Evolutionary conservation across 352 stramenopile genomes (phyloP).

Genomic region (Pythium graminicola): DNA sequence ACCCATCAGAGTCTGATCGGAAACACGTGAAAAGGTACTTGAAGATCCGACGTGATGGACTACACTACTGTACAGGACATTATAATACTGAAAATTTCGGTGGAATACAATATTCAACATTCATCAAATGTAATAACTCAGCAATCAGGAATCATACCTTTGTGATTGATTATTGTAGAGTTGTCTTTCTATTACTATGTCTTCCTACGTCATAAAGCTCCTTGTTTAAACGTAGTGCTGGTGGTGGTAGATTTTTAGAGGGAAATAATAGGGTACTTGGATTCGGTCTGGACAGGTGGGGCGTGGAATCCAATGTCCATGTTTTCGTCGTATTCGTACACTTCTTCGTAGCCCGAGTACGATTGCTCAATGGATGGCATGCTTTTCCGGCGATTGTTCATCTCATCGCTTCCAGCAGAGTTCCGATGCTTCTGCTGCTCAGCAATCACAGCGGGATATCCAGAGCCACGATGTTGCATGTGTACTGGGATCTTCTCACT

Average conservation of each 20-base stretch:
- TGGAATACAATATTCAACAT: not conserved
- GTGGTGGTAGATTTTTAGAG: conserved; percentile 2
- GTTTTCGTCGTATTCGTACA: conserved; percentile 22
- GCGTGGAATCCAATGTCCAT: conserved; percentile 3
- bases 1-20: not conserved
- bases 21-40: conserved; percentile 8
- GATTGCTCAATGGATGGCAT: conserved; percentile 6
- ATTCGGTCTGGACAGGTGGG: conserved; percentile 1
- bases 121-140: conserved; percentile 4
- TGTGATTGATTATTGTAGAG: too few relatives aligned
- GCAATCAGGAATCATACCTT: not conserved
- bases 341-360: conserved; percentile 15
- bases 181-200: too few relatives aligned
- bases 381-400: conserved; percentile 5
- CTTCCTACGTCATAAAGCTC: too few relatives aligned
- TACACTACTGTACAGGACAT: conserved; percentile 4
- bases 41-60: conserved; percentile 16
- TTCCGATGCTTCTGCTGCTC: conserved; percentile 14
- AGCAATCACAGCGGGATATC: not conserved
- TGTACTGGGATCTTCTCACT: not conserved
- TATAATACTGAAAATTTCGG: conserved; percentile 1
- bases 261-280: conserved; percentile 18
- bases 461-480: conserved; percentile 8
- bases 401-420: conserved; percentile 12
- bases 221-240: not conserved